These are phyloP conservation scores for Glycine tomentella DNA, from an alignment of 306 rosid species.

Conservation along the genomic window DNA sequence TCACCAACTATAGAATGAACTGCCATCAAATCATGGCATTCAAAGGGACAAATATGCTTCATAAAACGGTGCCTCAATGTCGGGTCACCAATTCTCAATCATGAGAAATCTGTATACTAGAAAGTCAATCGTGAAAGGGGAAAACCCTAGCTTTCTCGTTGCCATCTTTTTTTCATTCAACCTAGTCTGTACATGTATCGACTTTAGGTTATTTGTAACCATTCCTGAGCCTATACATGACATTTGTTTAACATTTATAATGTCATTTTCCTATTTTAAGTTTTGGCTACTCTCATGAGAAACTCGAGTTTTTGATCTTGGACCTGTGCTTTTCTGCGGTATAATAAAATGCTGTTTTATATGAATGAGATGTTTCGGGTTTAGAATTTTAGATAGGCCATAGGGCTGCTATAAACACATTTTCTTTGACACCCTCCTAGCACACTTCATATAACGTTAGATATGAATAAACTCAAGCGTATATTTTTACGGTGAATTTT, in stretches of 20 bases:
- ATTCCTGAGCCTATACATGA: conserved; percentile 31
- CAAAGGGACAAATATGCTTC: conserved; percentile 94
- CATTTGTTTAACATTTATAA: conserved; percentile 37
- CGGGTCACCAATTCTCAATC: conserved; percentile 53
- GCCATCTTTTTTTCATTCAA: neutral
- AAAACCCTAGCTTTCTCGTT: conserved; percentile 40
- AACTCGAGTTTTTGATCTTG: conserved; percentile 30
- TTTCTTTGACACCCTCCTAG: too few species aligned
- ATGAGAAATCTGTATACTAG: conserved; percentile 35
- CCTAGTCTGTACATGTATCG: conserved; percentile 34
- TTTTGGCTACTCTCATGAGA: neutral
- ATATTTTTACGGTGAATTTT: too few species aligned
- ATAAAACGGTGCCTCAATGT: conserved; percentile 72
- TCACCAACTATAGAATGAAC: conserved; percentile 73
- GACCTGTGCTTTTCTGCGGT: conserved; percentile 22
- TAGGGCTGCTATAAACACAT: too few species aligned
- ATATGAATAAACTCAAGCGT: too few species aligned
- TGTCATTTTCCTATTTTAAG: conserved; percentile 30
- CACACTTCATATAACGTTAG: too few species aligned
- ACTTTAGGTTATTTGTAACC: conserved; percentile 37
- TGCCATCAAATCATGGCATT: conserved; percentile 83
- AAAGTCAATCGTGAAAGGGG: conserved; percentile 40
- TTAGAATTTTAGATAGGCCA: neutral
- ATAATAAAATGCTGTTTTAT: conserved; percentile 10
- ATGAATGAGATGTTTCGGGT: neutral